Evolutionary conservation across 305 asterid genomes (phyloP).

Genomic region (Fraxinus platypoda): DNA sequence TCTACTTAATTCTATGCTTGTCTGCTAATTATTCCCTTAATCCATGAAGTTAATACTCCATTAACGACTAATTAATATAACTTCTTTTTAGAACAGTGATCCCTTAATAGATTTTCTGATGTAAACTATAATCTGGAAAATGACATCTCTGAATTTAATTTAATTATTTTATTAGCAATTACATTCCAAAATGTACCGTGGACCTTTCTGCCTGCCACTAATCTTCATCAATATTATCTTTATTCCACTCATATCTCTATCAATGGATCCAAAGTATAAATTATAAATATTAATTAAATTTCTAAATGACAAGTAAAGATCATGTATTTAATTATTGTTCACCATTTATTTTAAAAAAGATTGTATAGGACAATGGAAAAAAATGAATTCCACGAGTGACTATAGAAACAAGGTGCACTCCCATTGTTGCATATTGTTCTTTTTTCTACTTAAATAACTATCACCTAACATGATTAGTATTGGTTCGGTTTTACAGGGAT

Average conservation of each 20-base stretch:
- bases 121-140: conserved; percentile 31
- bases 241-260: conserved; percentile 15
- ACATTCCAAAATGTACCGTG: background rate
- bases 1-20: conserved; percentile 9
- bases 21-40: conserved; percentile 26
- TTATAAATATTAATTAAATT: background rate
- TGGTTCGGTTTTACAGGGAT: no score
- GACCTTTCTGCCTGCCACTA: background rate
- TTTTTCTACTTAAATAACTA: no score
- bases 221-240: background rate
- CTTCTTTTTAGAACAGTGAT: background rate
- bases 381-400: background rate
- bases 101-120: conserved; percentile 28
- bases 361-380: background rate
- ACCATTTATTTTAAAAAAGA: background rate
- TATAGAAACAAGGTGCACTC: background rate
- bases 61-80: conserved; percentile 19
- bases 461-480: no score
- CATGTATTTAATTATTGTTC: background rate
- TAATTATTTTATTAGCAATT: background rate
- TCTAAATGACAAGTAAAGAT: background rate
- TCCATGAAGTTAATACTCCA: conserved; percentile 30
- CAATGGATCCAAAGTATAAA: conserved; percentile 1
- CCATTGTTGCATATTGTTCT: background rate
- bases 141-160: conserved; percentile 28